Conservation (phyloP, 805 yeast species). For the Zygotorulaspora danielsina region DNA sequence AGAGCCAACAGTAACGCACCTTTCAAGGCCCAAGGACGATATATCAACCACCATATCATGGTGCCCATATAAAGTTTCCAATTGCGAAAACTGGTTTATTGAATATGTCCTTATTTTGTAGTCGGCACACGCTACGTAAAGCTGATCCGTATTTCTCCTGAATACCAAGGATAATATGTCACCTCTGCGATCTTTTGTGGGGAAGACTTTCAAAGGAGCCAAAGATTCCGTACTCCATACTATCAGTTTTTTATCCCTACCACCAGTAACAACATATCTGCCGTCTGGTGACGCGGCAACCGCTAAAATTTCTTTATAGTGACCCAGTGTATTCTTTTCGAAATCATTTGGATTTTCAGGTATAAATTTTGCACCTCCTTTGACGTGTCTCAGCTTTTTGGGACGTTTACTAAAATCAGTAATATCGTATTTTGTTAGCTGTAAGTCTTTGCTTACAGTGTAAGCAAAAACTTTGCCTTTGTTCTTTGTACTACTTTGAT, state of each 20-base stretch:
- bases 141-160: constrained; percentile 74
- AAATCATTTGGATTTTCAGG: constrained; percentile 35
- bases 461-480: constrained; percentile 56
- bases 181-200: constrained; percentile 67
- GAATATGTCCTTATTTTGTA: constrained; percentile 83
- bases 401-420: constrained; percentile 55
- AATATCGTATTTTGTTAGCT: constrained; percentile 76
- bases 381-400: constrained; percentile 55
- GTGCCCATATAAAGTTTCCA: constrained; percentile 92
- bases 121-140: constrained; percentile 91
- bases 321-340: constrained; percentile 63
- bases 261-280: constrained; percentile 85
- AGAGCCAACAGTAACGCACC: constrained; percentile 94
- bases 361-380: constrained; percentile 53
- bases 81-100: constrained; percentile 78
- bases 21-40: constrained; percentile 74
- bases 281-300: constrained; percentile 88
- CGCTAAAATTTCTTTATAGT: constrained; percentile 67
- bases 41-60: constrained; percentile 86
- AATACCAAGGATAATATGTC: constrained; percentile 69
- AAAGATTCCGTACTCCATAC: constrained; percentile 83
- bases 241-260: constrained; percentile 71
- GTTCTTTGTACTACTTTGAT: constrained; percentile 43
- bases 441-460: constrained; percentile 78
- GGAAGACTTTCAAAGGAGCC: constrained; percentile 70